Evolutionary conservation across 257 asterid species (phyloP), one percentile per base, ranked within the genome.

Genomic region (Fraxinus cuspidata): DNA sequence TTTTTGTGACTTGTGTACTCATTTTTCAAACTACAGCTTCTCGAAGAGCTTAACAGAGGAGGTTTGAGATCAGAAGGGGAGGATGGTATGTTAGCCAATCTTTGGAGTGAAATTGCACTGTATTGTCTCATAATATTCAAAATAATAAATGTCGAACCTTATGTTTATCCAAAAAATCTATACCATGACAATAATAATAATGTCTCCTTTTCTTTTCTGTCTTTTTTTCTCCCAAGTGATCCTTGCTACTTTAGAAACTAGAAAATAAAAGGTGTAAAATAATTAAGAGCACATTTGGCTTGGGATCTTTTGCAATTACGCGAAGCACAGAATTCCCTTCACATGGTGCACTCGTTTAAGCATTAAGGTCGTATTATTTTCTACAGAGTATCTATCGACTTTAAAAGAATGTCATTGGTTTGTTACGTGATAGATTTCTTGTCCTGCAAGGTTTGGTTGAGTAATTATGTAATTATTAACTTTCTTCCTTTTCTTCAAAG

Each of bases 21-120:
- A 68, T 15, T 56, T 49, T 63, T 71, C 65, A 32, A 67, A 72
- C 53, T 83, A 91, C 92, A 94, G 99, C 96, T 92, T 76, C 81
- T 92, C 68, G 89, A 91, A 76, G 99, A 95, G 82, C 93, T 95
- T 19, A 93, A 93, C 83, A 80, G 60, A 72, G 92, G 95, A 86
- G 87, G 90, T 72, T 21, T 87, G 73, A 79, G 86, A 84, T 78
- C 81, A 68, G 91, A 84, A 65, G 79, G 82, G 65, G 89, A 86
- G 44, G 83, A 84, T 72, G 94, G 97, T 91, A 88, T 74, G 85
- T 32, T 31, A 23, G 11, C 37, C 83, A 37, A 35, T 69, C 73
- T 82, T 34, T 77, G 56, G 16, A 53, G 32, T 29, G 66, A 58
- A 23, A 64, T 51, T 63, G 49, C 49, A 58, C 38, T 23, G 40